phyloP scores from a whole-genome alignment of 352 stramenopile species.

The Thraustotheca clavata region DNA sequence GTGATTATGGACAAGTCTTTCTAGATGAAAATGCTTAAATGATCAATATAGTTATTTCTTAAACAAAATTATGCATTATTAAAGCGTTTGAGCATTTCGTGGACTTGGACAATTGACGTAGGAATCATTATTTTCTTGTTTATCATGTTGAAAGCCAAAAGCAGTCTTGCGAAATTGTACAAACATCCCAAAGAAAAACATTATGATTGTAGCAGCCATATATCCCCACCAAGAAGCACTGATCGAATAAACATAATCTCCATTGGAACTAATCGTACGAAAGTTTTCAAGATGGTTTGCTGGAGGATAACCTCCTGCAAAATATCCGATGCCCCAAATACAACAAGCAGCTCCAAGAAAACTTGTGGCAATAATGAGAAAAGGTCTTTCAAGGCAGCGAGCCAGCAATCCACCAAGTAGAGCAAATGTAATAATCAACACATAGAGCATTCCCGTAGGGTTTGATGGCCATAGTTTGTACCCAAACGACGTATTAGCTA shows the following conservation, averaged over 20 bases:
- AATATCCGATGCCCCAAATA: constrained; percentile 52
- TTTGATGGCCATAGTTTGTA: constrained; percentile 44
- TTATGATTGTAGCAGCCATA: constrained; percentile 39
- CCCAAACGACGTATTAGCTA: constrained; percentile 42
- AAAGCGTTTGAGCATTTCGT: background rate
- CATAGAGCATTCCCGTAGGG: constrained; percentile 32
- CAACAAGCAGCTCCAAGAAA: constrained; percentile 34
- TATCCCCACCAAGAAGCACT: constrained; percentile 69
- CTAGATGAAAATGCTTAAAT: too few species aligned
- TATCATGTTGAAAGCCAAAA: constrained; percentile 1
- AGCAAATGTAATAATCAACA: constrained; percentile 36
- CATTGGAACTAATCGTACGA: constrained; percentile 28
- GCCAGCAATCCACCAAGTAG: constrained; percentile 37
- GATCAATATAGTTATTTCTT: background rate
- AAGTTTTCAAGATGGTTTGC: constrained; percentile 44
- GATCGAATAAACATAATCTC: constrained; percentile 52
- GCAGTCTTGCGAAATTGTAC: constrained; percentile 30
- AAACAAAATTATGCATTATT: background rate
- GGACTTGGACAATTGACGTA: background rate
- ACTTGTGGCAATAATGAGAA: constrained; percentile 51
- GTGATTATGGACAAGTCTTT: too few species aligned
- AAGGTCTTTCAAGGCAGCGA: constrained; percentile 35
- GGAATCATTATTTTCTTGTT: background rate
- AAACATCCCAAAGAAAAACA: constrained; percentile 43
- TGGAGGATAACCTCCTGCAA: constrained; percentile 52